A percentile compares a stretch with the other conserved stretches of the same genome.
phyloP scores from a whole-genome alignment of 371 early-diverging fungal species.

The Apophysomyces sp. region DNA sequence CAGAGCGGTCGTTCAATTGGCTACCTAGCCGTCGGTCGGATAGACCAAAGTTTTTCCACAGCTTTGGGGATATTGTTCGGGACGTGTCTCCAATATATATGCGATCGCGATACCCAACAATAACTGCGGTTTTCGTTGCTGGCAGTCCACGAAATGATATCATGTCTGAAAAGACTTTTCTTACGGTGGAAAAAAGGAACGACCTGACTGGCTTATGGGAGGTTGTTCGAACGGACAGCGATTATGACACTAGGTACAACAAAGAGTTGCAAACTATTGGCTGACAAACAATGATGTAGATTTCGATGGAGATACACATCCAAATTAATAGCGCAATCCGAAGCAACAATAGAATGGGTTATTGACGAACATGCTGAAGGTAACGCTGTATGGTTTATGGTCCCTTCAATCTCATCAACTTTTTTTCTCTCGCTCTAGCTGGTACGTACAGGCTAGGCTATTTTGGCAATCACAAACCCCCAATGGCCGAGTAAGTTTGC shows the following conservation, averaged over 20 bases:
- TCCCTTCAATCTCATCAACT: not conserved
- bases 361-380: conserved; percentile 17
- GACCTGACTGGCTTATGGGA: conserved; percentile 29
- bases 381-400: conserved; percentile 14
- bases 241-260: conserved; percentile 43
- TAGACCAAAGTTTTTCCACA: conserved; percentile 34
- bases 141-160: conserved; percentile 65
- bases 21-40: conserved; percentile 48
- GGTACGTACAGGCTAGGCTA: conserved; percentile 30
- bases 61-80: conserved; percentile 48
- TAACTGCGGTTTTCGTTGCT: conserved; percentile 51
- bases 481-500: conserved; percentile 24
- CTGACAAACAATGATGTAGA: conserved; percentile 5
- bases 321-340: conserved; percentile 31
- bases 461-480: conserved; percentile 16
- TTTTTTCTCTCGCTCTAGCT: conserved; percentile 10
- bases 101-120: conserved; percentile 7
- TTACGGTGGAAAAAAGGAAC: conserved; percentile 52
- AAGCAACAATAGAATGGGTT: conserved; percentile 44
- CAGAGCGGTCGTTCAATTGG: conserved; percentile 43
- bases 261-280: not conserved
- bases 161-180: conserved; percentile 37
- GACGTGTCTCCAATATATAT: conserved; percentile 28
- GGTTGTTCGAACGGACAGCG: conserved; percentile 40
- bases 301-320: conserved; percentile 39